These are phyloP conservation scores for Zhuliangozyma parablackwelliae DNA, from an alignment of 1,139 yeast genomes.

Conservation along the genomic window DNA sequence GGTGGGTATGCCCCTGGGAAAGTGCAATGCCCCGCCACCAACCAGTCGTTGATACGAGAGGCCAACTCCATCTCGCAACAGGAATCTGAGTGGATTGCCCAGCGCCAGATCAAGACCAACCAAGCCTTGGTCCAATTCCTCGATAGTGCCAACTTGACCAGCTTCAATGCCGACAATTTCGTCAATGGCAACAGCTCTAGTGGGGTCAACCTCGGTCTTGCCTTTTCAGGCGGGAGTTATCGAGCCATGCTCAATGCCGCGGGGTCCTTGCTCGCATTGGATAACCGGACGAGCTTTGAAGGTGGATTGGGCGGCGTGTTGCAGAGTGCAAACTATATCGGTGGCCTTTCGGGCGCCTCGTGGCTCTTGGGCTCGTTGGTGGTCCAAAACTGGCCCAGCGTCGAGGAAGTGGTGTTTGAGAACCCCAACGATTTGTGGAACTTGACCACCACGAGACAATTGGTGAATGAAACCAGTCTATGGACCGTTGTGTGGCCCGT, in stretches of 20 bases:
- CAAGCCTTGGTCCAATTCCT: slow-evolving; percentile 54
- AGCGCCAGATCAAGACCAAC: slow-evolving; percentile 51
- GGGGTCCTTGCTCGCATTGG: slow-evolving; percentile 77
- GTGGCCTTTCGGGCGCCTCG: slow-evolving; percentile 39
- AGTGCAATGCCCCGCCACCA: slow-evolving; percentile 50
- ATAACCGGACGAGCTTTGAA: slow-evolving; percentile 61
- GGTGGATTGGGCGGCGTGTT: slow-evolving; percentile 33
- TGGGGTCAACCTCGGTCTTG: slow-evolving; percentile 57
- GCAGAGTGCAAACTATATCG: slow-evolving; percentile 33
- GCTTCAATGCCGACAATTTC: slow-evolving; percentile 51
- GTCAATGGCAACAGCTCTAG: slow-evolving; percentile 25
- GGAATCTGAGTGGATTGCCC: slow-evolving; percentile 38
- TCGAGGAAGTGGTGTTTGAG: slow-evolving; percentile 30
- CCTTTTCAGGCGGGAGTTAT: slow-evolving; percentile 90
- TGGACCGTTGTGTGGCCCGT: slow-evolving; percentile 22
- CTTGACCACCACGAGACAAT: slow-evolving; percentile 24
- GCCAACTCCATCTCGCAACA: slow-evolving; percentile 30
- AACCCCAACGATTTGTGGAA: slow-evolving; percentile 35
- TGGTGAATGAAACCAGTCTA: slow-evolving; percentile 22
- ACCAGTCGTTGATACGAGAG: slow-evolving; percentile 27
- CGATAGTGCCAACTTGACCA: slow-evolving; percentile 51
- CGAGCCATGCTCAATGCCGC: slow-evolving; percentile 92
- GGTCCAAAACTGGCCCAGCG: slow-evolving; percentile 31
- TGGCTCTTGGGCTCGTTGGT: slow-evolving; percentile 35
- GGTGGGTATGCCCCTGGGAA: slow-evolving; percentile 59